phyloP scores from a whole-genome alignment of 2,329 filamentous ascomycete genomes.

The Talaromyces atroroseus region DNA sequence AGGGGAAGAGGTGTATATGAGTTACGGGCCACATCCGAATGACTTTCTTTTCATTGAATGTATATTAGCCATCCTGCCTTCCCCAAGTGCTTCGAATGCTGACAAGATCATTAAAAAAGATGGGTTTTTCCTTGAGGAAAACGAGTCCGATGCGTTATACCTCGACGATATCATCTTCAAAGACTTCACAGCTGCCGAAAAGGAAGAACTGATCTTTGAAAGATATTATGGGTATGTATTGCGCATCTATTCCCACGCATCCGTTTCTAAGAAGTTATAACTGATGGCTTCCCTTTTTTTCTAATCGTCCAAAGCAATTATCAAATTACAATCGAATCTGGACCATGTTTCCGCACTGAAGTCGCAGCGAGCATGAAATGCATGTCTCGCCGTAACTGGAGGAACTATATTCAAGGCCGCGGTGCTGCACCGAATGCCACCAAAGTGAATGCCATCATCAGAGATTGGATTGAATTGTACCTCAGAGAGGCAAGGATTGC shows the following conservation, averaged over 20 bases:
- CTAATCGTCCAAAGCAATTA: slow-evolving; percentile 31
- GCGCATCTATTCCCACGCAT: no score
- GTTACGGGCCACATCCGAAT: slow-evolving; percentile 40
- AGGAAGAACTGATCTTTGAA: slow-evolving; percentile 30
- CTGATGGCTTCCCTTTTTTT: background rate
- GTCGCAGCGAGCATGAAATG: slow-evolving; percentile 37
- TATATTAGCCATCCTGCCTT: slow-evolving; percentile 18
- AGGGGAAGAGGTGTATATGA: slow-evolving; percentile 42
- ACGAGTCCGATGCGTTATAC: slow-evolving; percentile 36
- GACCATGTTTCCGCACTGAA: slow-evolving; percentile 40
- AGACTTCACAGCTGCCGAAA: slow-evolving; percentile 24
- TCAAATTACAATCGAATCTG: slow-evolving; percentile 28
- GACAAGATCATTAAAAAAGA: slow-evolving; percentile 22
- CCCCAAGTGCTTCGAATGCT: background rate
- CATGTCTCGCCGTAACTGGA: slow-evolving; percentile 34
- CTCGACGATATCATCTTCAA: slow-evolving; percentile 39
- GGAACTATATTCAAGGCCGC: slow-evolving; percentile 34
- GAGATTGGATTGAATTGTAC: slow-evolving; percentile 33
- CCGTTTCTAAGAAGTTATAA: background rate
- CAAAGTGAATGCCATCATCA: slow-evolving; percentile 29
- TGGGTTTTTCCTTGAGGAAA: slow-evolving; percentile 38
- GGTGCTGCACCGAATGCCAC: slow-evolving; percentile 26
- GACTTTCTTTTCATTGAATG: slow-evolving; percentile 42
- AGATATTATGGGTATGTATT: slow-evolving; percentile 36
- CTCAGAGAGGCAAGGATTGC: slow-evolving; percentile 27